Evolutionary conservation across 1,284 basidiomycete genomes (phyloP), one percentile per base, ranked within the genome.

Genomic region (Cryptococcus sp.): DNA sequence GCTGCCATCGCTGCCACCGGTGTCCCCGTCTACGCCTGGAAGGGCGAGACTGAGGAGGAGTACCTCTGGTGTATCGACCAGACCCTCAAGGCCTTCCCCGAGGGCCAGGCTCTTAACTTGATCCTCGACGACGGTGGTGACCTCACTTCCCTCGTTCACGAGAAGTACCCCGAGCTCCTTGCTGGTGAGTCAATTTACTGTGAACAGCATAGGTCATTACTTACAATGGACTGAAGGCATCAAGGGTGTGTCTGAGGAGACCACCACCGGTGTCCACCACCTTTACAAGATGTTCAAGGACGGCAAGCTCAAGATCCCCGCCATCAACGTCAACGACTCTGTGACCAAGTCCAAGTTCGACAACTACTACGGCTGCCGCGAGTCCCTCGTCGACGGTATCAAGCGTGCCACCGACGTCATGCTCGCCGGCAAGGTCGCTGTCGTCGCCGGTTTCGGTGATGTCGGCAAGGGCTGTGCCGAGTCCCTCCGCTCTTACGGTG

Each of bases 331-430:
- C 78, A 96, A 96, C 79, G 93, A 98, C 82, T 97, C 95, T 24
- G 96, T 99, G 75, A 99, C 96, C 71, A 99, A 99, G 82, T 97
- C 93, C 77, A 98, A 98, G 84, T 98, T 98, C 77, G 83, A 83
- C 80, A 83, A 83, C 80, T 79, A 77, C 78, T 97, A 97, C 78
- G 93, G 93, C 64, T 99, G 95, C 83, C 91, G 96, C 73, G 96
- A 99, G 82, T 99, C 95, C 51, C 89, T 99, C 67, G 96, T 99
- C 67, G 95, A 99, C 78, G 95, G 95, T 76, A 98, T 99, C 83
- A 99, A 99, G 86, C 92, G 95, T 77, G 95, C 95, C 61, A 99
- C 95, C 69, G 95, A 99, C 79, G 92, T 99, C 78, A 99, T 99
- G 95, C 87, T 98, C 77, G 96, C 96, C 71, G 95, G 95, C 60